Conservation (phyloP, 345 rosid genomes). For the Brassica rapa region DNA sequence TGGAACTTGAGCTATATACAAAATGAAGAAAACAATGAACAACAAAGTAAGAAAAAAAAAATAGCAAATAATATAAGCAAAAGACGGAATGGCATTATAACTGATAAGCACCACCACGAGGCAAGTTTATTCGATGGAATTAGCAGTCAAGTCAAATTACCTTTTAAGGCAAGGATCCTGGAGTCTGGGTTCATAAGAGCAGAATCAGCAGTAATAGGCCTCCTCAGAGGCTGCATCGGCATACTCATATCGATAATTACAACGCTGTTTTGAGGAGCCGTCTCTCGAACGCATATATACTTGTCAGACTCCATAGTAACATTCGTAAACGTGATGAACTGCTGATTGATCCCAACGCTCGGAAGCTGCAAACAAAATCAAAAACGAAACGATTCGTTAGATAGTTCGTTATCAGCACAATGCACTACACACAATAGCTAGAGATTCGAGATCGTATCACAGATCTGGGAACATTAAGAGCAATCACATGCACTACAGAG, state of each 20-base stretch:
- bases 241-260: conserved; percentile 78
- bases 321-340: conserved; percentile 75
- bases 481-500: neutral
- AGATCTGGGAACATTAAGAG: conserved; percentile 37
- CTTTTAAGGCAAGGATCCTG: conserved; percentile 83
- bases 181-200: conserved; percentile 88
- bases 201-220: conserved; percentile 87
- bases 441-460: neutral
- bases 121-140: neutral
- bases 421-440: conserved; percentile 2
- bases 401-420: conserved; percentile 13
- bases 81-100: neutral
- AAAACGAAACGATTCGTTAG: conserved; percentile 14
- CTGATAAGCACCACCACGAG: neutral
- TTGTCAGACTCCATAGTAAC: conserved; percentile 90
- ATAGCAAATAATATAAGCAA: conserved; percentile 4
- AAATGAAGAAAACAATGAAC: conserved; percentile 20
- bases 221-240: conserved; percentile 80
- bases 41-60: neutral
- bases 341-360: conserved; percentile 69
- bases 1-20: conserved; percentile 80
- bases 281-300: conserved; percentile 84
- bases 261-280: conserved; percentile 81
- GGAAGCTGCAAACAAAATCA: conserved; percentile 51
- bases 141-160: conserved; percentile 32